A percentile compares a stretch with the other conserved stretches of the same genome.
phyloP scores from a whole-genome alignment of 1,284 basidiomycete species.

The Entoloma clypeatum region DNA sequence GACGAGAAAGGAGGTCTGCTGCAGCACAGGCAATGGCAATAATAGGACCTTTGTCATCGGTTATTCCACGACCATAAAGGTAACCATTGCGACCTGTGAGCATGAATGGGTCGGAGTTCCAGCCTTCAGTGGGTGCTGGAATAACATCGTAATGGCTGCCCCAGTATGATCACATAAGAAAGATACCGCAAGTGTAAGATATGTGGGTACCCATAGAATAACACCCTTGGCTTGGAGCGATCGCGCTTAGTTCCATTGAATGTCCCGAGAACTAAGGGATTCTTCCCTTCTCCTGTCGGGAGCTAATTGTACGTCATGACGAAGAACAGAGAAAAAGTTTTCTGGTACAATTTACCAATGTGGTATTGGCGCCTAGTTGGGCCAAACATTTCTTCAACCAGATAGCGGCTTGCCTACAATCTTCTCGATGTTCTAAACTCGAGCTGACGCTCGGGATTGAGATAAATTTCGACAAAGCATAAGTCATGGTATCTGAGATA shows the following conservation, averaged over 20 bases:
- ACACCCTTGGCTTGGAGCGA: conserved; percentile 61
- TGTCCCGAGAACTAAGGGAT: conserved; percentile 83
- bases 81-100: conserved; percentile 88
- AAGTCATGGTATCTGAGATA: conserved; percentile 56
- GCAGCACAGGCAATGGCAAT: conserved; percentile 90
- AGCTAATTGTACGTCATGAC: conserved; percentile 40
- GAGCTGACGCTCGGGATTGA: conserved; percentile 85
- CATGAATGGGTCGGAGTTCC: conserved; percentile 85
- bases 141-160: conserved; percentile 91
- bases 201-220: conserved; percentile 87
- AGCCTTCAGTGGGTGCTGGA: conserved; percentile 67
- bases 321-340: background rate
- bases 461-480: conserved; percentile 82
- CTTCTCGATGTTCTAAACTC: conserved; percentile 66
- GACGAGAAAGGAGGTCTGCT: conserved; percentile 68
- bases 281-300: conserved; percentile 59
- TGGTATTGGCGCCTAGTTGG: conserved; percentile 80
- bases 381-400: conserved; percentile 85
- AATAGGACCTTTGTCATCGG: conserved; percentile 92
- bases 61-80: conserved; percentile 89
- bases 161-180: background rate
- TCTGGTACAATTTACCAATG: conserved; percentile 48
- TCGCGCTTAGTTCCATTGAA: conserved; percentile 66
- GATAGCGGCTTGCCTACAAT: conserved; percentile 89
- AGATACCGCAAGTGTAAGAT: background rate